Conservation (phyloP, 768 basidiomycete species). For the Leucosporidium scottii region DNA sequence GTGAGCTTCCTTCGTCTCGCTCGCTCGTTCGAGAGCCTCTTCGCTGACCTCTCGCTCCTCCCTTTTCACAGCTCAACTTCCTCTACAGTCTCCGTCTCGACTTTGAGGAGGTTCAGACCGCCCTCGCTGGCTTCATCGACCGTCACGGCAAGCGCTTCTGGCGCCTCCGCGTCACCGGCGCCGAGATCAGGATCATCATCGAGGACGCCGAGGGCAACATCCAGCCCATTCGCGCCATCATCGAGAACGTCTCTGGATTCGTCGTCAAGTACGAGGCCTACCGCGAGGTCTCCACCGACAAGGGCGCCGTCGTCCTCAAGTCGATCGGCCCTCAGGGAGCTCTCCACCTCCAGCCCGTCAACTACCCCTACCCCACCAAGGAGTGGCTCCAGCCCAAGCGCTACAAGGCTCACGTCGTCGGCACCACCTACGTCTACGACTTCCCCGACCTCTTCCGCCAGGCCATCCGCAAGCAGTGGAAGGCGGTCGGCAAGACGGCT, state of each 20-base stretch:
- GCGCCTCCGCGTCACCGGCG: conserved; percentile 95
- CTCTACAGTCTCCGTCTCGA: conserved; percentile 91
- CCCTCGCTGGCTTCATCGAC: conserved; percentile 98
- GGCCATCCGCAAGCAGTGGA: conserved; percentile 89
- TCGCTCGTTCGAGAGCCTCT: background rate
- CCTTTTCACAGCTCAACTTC: conserved; percentile 65
- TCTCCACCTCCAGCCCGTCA: conserved; percentile 89
- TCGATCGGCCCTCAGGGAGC: conserved; percentile 98
- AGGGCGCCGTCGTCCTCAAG: conserved; percentile 88
- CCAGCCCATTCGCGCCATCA: conserved; percentile 92
- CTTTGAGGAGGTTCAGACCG: conserved; percentile 93
- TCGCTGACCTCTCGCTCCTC: conserved; percentile 38
- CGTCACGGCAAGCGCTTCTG: conserved; percentile 96
- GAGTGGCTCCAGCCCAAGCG: conserved; percentile 97
- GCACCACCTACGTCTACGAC: conserved; percentile 98
- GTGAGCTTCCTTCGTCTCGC: conserved; percentile 19
- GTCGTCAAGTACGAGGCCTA: conserved; percentile 97
- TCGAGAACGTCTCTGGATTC: conserved; percentile 98
- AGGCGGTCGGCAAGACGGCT: conserved; percentile 55
- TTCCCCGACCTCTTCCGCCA: conserved; percentile 99
- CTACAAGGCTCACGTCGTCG: conserved; percentile 95
- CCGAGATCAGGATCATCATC: conserved; percentile 88
- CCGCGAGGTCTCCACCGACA: conserved; percentile 95
- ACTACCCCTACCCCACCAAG: conserved; percentile 89
- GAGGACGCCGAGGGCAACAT: conserved; percentile 93